These are phyloP conservation scores for Arthrocladium fulminans DNA, from an alignment of 2,329 filamentous ascomycete species.

Conservation along the genomic window DNA sequence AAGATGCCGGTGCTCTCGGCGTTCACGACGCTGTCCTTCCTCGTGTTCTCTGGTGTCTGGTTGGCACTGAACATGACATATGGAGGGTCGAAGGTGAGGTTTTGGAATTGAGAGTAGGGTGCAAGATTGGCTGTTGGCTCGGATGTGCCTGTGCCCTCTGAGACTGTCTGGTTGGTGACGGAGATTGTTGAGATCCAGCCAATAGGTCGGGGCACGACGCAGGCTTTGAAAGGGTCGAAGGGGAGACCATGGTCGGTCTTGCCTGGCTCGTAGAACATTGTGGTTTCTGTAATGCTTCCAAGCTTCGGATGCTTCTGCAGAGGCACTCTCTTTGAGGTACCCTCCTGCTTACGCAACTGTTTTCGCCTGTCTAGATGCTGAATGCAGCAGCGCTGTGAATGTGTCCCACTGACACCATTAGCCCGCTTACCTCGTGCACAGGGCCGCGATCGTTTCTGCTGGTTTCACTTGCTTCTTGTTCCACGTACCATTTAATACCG, in stretches of 20 bases:
- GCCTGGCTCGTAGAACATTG: conserved; percentile 48
- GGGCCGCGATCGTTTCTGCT: too few relatives aligned
- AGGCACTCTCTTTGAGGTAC: too few relatives aligned
- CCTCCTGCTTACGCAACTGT: too few relatives aligned
- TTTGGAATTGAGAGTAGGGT: conserved; percentile 55
- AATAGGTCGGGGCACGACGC: conserved; percentile 53
- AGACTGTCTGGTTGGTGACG: conserved; percentile 6
- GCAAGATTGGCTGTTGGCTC: conserved; percentile 45
- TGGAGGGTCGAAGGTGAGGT: conserved; percentile 54
- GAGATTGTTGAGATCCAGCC: conserved; percentile 51
- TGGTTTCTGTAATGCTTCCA: too few relatives aligned
- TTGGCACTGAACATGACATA: conserved; percentile 56
- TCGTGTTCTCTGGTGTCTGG: conserved; percentile 38
- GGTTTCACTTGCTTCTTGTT: too few relatives aligned
- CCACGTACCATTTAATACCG: too few relatives aligned
- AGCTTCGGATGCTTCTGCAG: too few relatives aligned
- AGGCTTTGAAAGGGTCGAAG: conserved; percentile 49
- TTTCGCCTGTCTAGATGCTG: too few relatives aligned
- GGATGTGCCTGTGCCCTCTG: too few relatives aligned
- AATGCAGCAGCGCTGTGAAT: too few relatives aligned
- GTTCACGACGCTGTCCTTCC: conserved; percentile 52
- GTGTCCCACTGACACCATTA: too few relatives aligned
- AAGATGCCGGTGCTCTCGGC: conserved; percentile 48
- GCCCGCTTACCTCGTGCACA: too few relatives aligned
- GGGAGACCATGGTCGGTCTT: conserved; percentile 45